Base-by-base conservation (phyloP, 345 rosid genomes). In the Sisymbrium irio region DNA sequence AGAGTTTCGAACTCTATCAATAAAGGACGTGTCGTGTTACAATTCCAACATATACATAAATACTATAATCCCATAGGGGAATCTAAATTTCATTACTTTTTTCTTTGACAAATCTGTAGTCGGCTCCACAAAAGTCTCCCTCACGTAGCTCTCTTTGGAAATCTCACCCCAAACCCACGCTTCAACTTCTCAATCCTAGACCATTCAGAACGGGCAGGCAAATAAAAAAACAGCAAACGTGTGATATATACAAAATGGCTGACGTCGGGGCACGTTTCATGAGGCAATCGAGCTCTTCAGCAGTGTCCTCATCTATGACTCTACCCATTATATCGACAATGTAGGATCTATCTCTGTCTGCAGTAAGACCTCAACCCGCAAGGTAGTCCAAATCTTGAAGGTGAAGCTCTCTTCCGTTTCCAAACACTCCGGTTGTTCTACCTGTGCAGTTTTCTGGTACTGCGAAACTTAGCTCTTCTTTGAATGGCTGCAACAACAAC, bases 221-320 rank as follows among this genome's bases (percentile, higher is more conserved):
- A 30, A 36, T 6, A 69, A 17, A 9, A 32, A 28, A 1, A 25
- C n/a, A 44, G 32, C 25, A 3, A 41, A 41, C 28, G 18, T 28
- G 25, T 22, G 25, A 22, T 22, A 22, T 22, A 22, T n/a, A n/a
- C n/a, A n/a, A n/a, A n/a, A n/a, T n/a, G 1, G 71, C 95, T 85
- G 75, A 94, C 98, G 97, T 94, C 0, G 97, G 98, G 49, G 97
- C 98, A 12, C 91, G 96, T 80, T 83, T 91, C 18, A 95, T 96
- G 3, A 94, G 96, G 78, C 96, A 71, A 56, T 89, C 97, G 2
- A 89, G 91, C 79, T 94, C 96, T 85, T 92, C 89, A 27, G 93
- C 88, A 9, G 95, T 86, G 65, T 94, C 98, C 79, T 89, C 98
- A 45, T 89, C 97, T 13, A 88, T 64, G 39, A 94, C 90, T 79